Evolutionary conservation across 805 yeast genomes (phyloP), one percentile per base, ranked within the genome.

Genomic region (Cyberlindnera japonica): DNA sequence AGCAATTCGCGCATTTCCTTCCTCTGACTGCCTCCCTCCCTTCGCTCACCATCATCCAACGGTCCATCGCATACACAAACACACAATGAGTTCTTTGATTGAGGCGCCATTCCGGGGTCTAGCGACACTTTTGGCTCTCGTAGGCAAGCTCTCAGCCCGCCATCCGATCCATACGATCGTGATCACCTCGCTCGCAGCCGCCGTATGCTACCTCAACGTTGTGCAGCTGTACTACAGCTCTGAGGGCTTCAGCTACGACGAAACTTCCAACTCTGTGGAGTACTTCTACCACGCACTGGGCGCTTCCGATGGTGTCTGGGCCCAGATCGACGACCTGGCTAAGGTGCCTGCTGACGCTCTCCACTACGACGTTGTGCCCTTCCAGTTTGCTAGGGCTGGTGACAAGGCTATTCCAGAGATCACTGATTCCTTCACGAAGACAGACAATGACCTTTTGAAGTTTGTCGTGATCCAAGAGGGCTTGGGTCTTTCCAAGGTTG

Each of bases 151-250:
- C 17, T 77, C 91, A 38, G 93, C 95, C 12, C 75, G 76, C 44
- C 75, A 81, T 57, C 99, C 99, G 14, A 86, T 91, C 50, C 98
- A 90, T 63, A 75, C 88, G 40, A 79, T 90, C 38, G 77, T 88
- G 34, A 55, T 77, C 41, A 75, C 88, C 6, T 72, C 91, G 12
- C 64, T 89, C 35, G 59, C 87, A 29, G 93, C 95, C 3, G 82
- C 95, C 3, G 65, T 85, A 38, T 83, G 91, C 8, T 91, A 90
- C 59, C 70, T 90, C 43, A 74, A 90, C 4, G 74, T 82, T 3
- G 77, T 83, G 25, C 87, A 82, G 49, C 79, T 43, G 33, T 43
- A 81, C 45, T 83, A 81, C 58, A 37, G 78, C 43, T 71, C 57
- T 45, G 44, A 45, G 47, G 63, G 58, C 53, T 60, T 47, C 40